Percentiles rank a stretch among this genome's conserved stretches.
These are phyloP conservation scores for Lepiota brunneoincarnata DNA, from an alignment of 768 basidiomycete genomes.

Conservation along the genomic window DNA sequence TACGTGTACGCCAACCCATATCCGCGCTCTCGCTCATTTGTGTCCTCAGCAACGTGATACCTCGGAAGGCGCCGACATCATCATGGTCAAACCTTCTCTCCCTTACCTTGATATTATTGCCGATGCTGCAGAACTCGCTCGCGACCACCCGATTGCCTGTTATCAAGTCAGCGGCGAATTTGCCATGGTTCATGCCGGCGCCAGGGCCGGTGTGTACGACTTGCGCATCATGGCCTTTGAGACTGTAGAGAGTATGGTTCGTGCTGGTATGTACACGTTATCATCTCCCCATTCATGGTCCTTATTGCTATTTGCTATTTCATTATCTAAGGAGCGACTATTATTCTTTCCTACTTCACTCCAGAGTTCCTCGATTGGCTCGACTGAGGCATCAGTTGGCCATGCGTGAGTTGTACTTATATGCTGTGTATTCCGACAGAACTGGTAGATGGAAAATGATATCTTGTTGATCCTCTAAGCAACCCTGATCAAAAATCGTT, in stretches of 20 bases:
- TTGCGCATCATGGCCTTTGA: slow-evolving; percentile 94
- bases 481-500: neutral
- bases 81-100: slow-evolving; percentile 97
- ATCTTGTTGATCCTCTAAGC: neutral
- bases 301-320: neutral
- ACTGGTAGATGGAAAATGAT: neutral
- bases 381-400: neutral
- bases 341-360: slow-evolving; percentile 95
- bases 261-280: slow-evolving; percentile 64
- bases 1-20: slow-evolving; percentile 36
- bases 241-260: slow-evolving; percentile 84
- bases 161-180: slow-evolving; percentile 98
- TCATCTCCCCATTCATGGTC: neutral
- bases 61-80: slow-evolving; percentile 91
- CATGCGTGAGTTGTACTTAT: neutral
- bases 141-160: slow-evolving; percentile 90
- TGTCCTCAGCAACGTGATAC: slow-evolving; percentile 74
- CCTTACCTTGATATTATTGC: slow-evolving; percentile 97
- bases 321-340: slow-evolving; percentile 63
- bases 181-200: slow-evolving; percentile 95
- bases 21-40: slow-evolving; percentile 3
- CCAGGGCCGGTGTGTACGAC: slow-evolving; percentile 90
- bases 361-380: slow-evolving; percentile 94
- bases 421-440: neutral
- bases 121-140: slow-evolving; percentile 78